Percentiles rank a stretch among this genome's conserved stretches.
Evolutionary conservation across 768 basidiomycete genomes (phyloP).

Genomic region (Suillus discolor): DNA sequence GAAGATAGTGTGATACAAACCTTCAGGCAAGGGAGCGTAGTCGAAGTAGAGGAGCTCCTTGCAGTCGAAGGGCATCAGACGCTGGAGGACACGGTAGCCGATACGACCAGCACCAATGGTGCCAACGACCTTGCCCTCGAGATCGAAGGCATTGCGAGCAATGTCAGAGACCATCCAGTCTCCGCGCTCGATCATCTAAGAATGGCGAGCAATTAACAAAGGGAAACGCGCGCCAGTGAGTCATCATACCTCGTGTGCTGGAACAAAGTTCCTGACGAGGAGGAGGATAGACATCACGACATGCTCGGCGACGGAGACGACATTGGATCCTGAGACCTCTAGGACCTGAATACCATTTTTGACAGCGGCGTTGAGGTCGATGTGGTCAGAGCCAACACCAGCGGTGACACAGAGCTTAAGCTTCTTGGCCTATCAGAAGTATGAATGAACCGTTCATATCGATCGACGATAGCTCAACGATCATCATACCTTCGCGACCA

Average conservation of each 20-base stretch:
- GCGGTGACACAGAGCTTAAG: constrained; percentile 90
- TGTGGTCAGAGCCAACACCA: constrained; percentile 88
- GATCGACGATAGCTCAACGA: not conserved
- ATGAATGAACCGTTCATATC: constrained; percentile 7
- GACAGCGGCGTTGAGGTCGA: constrained; percentile 88
- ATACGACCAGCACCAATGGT: constrained; percentile 86
- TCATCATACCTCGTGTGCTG: constrained; percentile 72
- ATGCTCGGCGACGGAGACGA: constrained; percentile 90
- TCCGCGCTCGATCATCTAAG: constrained; percentile 76
- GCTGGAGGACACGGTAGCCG: constrained; percentile 85
- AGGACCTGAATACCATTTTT: constrained; percentile 78
- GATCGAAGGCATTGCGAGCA: constrained; percentile 82
- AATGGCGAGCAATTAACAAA: not conserved
- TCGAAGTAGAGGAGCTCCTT: constrained; percentile 93
- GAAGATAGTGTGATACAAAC: constrained; percentile 29
- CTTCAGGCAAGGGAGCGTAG: constrained; percentile 70
- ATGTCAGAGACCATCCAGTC: constrained; percentile 87
- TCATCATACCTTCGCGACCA: constrained; percentile 60
- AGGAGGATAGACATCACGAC: constrained; percentile 89
- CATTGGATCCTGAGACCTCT: constrained; percentile 89
- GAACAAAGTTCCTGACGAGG: constrained; percentile 88
- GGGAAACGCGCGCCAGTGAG: not conserved
- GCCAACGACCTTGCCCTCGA: constrained; percentile 90
- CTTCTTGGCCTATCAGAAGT: constrained; percentile 67
- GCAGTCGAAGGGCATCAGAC: constrained; percentile 80